phyloP scores from a whole-genome alignment of 192 early-diverging fungal species.

The Neocallimastix lanati region DNA sequence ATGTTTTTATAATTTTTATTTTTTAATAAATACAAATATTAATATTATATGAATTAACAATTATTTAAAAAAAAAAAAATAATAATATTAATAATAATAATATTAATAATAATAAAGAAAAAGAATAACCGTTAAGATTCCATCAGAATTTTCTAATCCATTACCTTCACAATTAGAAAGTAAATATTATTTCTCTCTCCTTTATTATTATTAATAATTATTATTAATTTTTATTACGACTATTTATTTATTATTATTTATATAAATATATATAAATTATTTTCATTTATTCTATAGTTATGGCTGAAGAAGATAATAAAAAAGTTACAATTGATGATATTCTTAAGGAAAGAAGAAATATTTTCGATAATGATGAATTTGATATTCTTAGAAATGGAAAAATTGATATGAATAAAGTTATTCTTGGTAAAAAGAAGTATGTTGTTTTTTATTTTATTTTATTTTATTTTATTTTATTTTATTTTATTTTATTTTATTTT shows the following conservation, averaged over 20 bases:
- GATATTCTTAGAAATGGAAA: slow-evolving; percentile 53
- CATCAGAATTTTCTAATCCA: not conserved
- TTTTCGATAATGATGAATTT: slow-evolving; percentile 88
- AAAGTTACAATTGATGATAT: slow-evolving; percentile 13
- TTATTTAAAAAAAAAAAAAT: too few relatives aligned
- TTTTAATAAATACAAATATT: too few relatives aligned
- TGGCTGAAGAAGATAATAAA: not conserved
- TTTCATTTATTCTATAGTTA: too few relatives aligned
- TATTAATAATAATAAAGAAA: not conserved
- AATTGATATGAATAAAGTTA: slow-evolving; percentile 43
- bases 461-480: too few relatives aligned
- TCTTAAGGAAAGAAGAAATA: slow-evolving; percentile 46
- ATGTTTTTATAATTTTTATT: too few relatives aligned
- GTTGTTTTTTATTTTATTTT: slow-evolving; percentile 1
- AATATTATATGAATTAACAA: too few relatives aligned
- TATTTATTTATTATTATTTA: too few relatives aligned
- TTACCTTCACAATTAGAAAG: not conserved
- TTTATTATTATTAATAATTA: not conserved
- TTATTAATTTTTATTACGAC: too few relatives aligned
- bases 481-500: too few relatives aligned
- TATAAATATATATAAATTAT: too few relatives aligned
- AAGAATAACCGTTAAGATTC: not conserved
- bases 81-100: too few relatives aligned
- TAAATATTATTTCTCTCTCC: too few relatives aligned
- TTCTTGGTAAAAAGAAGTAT: slow-evolving; percentile 52